Evolutionary conservation across 2,329 filamentous ascomycete genomes (phyloP).

Genomic region (Cadophora gregata): DNA sequence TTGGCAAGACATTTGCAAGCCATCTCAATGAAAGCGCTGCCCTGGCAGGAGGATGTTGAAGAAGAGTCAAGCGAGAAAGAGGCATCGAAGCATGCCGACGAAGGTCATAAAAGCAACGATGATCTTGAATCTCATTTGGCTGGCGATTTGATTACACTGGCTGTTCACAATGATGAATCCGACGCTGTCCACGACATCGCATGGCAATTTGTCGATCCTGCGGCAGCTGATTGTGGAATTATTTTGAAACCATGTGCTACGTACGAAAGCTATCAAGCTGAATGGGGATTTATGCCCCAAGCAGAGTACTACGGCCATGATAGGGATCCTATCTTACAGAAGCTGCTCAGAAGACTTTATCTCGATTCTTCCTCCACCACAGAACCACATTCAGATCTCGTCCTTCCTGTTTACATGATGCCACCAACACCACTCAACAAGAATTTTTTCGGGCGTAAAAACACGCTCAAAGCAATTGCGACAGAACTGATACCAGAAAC

Average conservation of each 20-base stretch:
- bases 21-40: neutral
- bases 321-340: neutral
- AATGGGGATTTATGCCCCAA: neutral
- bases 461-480: neutral
- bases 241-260: neutral
- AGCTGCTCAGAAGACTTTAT: neutral
- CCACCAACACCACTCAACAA: neutral
- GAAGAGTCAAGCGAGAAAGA: neutral
- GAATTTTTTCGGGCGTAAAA: neutral
- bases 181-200: neutral
- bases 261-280: neutral
- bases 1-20: neutral
- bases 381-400: neutral
- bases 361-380: neutral
- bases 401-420: neutral
- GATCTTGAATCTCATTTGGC: neutral
- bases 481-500: neutral
- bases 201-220: constrained; percentile 6
- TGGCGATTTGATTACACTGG: neutral
- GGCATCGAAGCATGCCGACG: neutral
- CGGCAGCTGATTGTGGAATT: neutral
- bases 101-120: neutral
- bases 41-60: neutral
- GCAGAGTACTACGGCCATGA: neutral
- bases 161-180: neutral